Evolutionary conservation across 2,329 filamentous ascomycete species (phyloP), one percentile per base, ranked within the genome.

Genomic region (Endoconidiophora polonica): DNA sequence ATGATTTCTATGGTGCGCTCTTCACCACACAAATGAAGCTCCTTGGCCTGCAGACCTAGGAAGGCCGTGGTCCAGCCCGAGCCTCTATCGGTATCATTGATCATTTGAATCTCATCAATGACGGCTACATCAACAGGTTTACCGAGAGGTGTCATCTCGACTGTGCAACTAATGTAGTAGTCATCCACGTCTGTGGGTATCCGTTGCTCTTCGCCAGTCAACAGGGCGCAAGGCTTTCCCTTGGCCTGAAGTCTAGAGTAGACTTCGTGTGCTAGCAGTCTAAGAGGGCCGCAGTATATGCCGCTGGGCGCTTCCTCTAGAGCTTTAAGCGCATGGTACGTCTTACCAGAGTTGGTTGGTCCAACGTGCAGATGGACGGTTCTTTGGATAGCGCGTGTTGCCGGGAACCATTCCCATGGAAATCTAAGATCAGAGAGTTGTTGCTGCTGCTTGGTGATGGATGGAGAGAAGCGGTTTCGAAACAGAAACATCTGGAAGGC

Each of bases 51-150:
- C 1, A 94, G 73, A 36, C 91, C 91, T 4, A 98, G 69, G 12
- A 96, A 70, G 2, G 91, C 91, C 58, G 87, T 78, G 1, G 88
- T 94, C 91, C 91, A 98, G 2, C 87, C 88, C 80, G 83, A 94
- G 1, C 93, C 91, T 57, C 91, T 81, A 0, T 86, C 77, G 0
- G 62, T 55, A 58, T 87, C 81, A 14, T 77, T 81, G 57, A 98
- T 86, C 91, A 98, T 96, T 65, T 98, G 91, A 52, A 98, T 96
- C 67, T 98, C 91, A 60, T 98, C 91, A 55, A 98, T 90, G 56
- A 98, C 90, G 1, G 86, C 90, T 36, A 98, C 88, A 40, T 96
- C 90, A 26, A 85, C 77, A 2, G 63, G 61, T 3, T 65, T 56
- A 57, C 67, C 72, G n/a, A 71, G 60, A 1, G 74, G 74, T 5